These are phyloP conservation scores for Babesia bovis DNA, from an alignment of 169 alveolate species.

Conservation along the genomic window DNA sequence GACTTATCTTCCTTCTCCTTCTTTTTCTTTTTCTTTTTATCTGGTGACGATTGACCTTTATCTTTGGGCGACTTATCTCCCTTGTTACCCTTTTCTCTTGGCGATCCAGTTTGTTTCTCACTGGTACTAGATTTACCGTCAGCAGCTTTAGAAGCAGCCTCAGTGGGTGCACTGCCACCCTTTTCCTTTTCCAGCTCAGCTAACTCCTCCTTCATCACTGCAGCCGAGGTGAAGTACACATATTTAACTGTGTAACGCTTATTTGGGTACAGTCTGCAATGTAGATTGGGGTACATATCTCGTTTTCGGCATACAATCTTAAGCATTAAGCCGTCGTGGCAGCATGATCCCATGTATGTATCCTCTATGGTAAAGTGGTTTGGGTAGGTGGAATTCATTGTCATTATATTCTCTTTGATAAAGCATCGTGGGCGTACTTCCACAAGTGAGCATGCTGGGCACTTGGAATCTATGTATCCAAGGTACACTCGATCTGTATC, in stretches of 20 bases:
- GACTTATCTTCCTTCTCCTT: too few species aligned
- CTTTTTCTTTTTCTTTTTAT: too few species aligned
- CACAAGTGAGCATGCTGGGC: slow-evolving; percentile 19
- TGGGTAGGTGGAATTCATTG: background rate
- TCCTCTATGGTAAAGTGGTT: background rate
- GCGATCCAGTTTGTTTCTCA: background rate
- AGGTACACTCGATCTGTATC: slow-evolving; percentile 2
- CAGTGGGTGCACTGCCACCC: background rate
- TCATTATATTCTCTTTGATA: background rate
- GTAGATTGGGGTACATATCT: background rate
- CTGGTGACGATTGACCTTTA: too few species aligned
- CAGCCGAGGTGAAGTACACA: slow-evolving; percentile 26
- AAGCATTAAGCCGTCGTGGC: background rate
- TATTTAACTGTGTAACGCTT: background rate
- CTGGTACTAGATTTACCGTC: too few species aligned
- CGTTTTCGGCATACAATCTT: background rate
- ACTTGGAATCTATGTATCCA: slow-evolving; percentile 10
- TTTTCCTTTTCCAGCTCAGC: background rate
- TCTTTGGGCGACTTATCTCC: too few species aligned
- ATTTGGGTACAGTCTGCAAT: background rate
- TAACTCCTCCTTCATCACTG: background rate
- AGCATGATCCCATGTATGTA: slow-evolving; percentile 10
- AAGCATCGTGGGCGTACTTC: background rate
- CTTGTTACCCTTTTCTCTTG: too few species aligned
- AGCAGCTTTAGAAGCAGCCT: background rate